Evolutionary conservation across 768 basidiomycete genomes (phyloP).

Genomic region (Chiua virens): DNA sequence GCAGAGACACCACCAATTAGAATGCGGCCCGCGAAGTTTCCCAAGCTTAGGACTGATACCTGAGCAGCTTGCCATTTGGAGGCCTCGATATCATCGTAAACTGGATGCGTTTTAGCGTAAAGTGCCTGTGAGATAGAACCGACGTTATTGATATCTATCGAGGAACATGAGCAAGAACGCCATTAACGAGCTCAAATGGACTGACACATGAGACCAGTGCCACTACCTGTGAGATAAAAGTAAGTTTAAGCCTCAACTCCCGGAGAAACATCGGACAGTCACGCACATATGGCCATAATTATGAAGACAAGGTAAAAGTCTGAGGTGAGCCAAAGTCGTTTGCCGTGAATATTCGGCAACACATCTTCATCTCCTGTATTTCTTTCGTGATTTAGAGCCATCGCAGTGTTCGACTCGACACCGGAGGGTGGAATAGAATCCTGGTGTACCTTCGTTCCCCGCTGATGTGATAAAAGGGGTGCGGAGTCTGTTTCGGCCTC

Average conservation of each 20-base stretch:
- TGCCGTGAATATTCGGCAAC: constrained; percentile 54
- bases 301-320: constrained; percentile 68
- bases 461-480: constrained; percentile 22
- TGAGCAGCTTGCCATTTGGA: constrained; percentile 80
- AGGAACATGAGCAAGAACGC: neutral
- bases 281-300: constrained; percentile 58
- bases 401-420: constrained; percentile 26
- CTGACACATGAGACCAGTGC: constrained; percentile 77
- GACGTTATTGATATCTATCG: constrained; percentile 81
- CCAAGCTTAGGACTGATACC: constrained; percentile 79
- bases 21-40: constrained; percentile 79
- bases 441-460: constrained; percentile 19
- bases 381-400: neutral
- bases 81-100: constrained; percentile 67
- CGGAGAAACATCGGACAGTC: neutral
- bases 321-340: constrained; percentile 43
- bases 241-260: constrained; percentile 1
- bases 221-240: constrained; percentile 49
- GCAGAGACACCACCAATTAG: constrained; percentile 52
- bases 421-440: constrained; percentile 15
- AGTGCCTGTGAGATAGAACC: constrained; percentile 73
- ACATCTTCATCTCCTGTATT: constrained; percentile 20
- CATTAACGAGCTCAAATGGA: neutral
- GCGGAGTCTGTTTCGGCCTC: constrained; percentile 18
- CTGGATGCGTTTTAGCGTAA: constrained; percentile 55